A percentile compares a stretch with the other conserved stretches of the same genome.
These are phyloP conservation scores for Strobilomyces dryophilus DNA, from an alignment of 768 basidiomycete species.

Conservation along the genomic window DNA sequence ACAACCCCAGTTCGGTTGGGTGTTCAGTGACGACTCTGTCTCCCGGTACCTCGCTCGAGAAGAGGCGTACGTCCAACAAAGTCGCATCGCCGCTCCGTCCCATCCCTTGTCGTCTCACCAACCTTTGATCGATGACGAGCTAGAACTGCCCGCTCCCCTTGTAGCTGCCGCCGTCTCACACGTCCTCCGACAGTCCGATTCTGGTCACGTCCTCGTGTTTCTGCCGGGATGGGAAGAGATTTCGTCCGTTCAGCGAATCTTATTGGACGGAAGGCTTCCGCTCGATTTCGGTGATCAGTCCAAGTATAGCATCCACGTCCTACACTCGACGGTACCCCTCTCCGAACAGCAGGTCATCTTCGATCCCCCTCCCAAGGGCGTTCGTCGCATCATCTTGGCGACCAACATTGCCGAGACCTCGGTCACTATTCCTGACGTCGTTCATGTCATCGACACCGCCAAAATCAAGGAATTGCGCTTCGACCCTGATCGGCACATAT, in stretches of 20 bases:
- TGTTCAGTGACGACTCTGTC: slow-evolving; percentile 67
- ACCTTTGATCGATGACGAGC: slow-evolving; percentile 41
- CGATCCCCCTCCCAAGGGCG: slow-evolving; percentile 69
- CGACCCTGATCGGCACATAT: slow-evolving; percentile 85
- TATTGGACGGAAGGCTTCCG: slow-evolving; percentile 51
- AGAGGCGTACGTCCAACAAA: slow-evolving; percentile 17
- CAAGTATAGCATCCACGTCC: slow-evolving; percentile 67
- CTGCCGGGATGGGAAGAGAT: slow-evolving; percentile 95
- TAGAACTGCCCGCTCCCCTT: slow-evolving; percentile 77
- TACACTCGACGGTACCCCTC: slow-evolving; percentile 88
- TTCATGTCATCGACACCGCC: slow-evolving; percentile 89
- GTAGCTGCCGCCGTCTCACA: slow-evolving; percentile 79
- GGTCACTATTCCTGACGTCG: slow-evolving; percentile 91
- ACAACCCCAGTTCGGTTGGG: slow-evolving; percentile 48
- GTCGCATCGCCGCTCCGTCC: not conserved
- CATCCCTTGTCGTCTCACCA: slow-evolving; percentile 2
- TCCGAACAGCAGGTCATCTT: slow-evolving; percentile 89
- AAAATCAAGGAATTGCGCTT: slow-evolving; percentile 87
- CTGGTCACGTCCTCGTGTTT: slow-evolving; percentile 89
- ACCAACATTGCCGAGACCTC: slow-evolving; percentile 97
- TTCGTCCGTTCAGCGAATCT: slow-evolving; percentile 56
- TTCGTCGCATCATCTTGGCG: slow-evolving; percentile 84
- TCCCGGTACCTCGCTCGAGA: slow-evolving; percentile 70
- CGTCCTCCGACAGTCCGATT: slow-evolving; percentile 66
- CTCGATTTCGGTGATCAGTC: slow-evolving; percentile 56